Conservation (phyloP, 2,329 filamentous ascomycete species). For the Albifimbria verrucaria region DNA sequence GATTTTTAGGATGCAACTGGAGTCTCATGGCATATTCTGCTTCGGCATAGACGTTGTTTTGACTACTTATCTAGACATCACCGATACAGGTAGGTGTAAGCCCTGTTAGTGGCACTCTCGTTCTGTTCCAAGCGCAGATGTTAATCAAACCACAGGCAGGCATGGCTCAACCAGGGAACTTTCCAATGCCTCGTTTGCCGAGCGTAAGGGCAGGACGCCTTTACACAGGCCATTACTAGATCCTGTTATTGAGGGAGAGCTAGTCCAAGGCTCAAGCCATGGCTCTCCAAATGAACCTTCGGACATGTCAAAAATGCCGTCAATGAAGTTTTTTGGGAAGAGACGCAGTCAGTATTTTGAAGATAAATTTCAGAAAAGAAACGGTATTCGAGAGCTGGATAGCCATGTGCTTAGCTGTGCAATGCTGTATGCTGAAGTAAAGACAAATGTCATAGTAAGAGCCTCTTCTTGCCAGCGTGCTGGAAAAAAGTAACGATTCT, state of each 20-base stretch:
- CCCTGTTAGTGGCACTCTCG: too few relatives aligned
- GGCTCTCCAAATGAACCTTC: background rate
- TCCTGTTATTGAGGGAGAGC: slow-evolving; percentile 25
- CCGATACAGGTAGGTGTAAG: too few relatives aligned
- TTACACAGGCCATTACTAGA: slow-evolving; percentile 16
- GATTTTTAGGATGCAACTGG: too few relatives aligned
- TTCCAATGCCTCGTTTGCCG: background rate
- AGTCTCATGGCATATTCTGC: too few relatives aligned
- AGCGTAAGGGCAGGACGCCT: background rate
- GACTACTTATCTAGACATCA: too few relatives aligned
- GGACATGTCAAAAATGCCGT: slow-evolving; percentile 6
- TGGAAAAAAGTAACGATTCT: slow-evolving; percentile 1
- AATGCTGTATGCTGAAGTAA: slow-evolving; percentile 15
- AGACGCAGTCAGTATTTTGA: slow-evolving; percentile 39
- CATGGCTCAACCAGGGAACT: too few relatives aligned
- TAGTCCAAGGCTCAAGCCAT: slow-evolving; percentile 13
- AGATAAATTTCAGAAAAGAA: slow-evolving; percentile 33
- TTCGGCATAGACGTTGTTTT: too few relatives aligned
- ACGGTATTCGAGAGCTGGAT: background rate
- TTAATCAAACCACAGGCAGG: too few relatives aligned
- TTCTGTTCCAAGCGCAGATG: too few relatives aligned
- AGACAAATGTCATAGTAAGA: slow-evolving; percentile 28
- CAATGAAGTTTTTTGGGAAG: slow-evolving; percentile 14
- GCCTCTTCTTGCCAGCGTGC: background rate
- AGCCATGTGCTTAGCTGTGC: background rate